A percentile compares a stretch with the other conserved stretches of the same genome.
Evolutionary conservation across 108 stramenopile species (phyloP).

Genomic region (Nitzschia putrida): DNA sequence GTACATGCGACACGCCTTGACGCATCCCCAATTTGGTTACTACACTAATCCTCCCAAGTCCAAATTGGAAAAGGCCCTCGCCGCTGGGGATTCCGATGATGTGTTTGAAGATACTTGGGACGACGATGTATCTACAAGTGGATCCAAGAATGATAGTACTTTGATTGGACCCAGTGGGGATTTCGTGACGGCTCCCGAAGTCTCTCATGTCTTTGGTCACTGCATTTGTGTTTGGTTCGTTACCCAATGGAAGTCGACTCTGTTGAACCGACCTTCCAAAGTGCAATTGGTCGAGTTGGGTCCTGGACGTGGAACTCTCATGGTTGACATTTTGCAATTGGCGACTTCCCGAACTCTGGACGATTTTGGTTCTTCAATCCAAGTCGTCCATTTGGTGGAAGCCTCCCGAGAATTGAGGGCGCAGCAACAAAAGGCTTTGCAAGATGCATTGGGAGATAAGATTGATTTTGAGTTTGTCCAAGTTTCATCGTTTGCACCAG

Average conservation of each 20-base stretch:
- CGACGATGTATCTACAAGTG: conserved; percentile 15
- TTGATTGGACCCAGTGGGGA: conserved; percentile 90
- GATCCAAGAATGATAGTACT: conserved; percentile 27
- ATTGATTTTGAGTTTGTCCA: conserved; percentile 31
- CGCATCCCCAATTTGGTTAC: conserved; percentile 77
- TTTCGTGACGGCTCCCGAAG: conserved; percentile 97
- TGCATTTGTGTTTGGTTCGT: conserved; percentile 92
- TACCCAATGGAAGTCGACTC: conserved; percentile 66
- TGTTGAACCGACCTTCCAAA: conserved; percentile 44
- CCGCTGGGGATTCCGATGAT: conserved; percentile 26
- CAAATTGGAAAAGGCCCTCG: conserved; percentile 1
- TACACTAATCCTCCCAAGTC: conserved; percentile 57
- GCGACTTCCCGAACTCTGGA: conserved; percentile 35
- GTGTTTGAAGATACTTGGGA: conserved; percentile 20
- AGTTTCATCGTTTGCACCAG: neutral
- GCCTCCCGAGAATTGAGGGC: conserved; percentile 72
- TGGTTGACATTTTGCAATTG: conserved; percentile 86
- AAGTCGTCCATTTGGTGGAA: conserved; percentile 88
- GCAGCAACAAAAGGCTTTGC: conserved; percentile 73
- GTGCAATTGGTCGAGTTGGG: conserved; percentile 92
- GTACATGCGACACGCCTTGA: conserved; percentile 73
- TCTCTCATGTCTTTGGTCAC: conserved; percentile 97
- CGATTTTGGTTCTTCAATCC: conserved; percentile 39
- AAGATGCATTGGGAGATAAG: conserved; percentile 37
- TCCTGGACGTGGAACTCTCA: conserved; percentile 96